phyloP scores from a whole-genome alignment of 1,139 yeast genomes.

The Protomyces inundatus region DNA sequence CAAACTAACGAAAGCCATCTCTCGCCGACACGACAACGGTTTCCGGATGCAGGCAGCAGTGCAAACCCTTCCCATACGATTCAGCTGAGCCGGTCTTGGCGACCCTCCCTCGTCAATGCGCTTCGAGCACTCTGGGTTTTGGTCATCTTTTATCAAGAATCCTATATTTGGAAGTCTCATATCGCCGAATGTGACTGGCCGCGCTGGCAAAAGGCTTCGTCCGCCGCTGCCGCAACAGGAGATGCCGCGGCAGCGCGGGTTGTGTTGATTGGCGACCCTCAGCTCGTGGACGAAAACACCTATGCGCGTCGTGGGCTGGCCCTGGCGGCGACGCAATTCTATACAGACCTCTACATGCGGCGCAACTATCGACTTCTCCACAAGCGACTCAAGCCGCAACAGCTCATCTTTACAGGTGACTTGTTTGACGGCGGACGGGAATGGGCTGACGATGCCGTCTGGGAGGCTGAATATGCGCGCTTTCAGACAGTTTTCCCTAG shows the following conservation, averaged over 20 bases:
- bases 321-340: constrained; percentile 38
- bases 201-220: constrained; percentile 7
- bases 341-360: constrained; percentile 71
- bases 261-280: constrained; percentile 85
- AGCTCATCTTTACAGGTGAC: constrained; percentile 79
- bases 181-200: constrained; percentile 9
- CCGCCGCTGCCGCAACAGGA: constrained; percentile 37
- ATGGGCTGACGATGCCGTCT: constrained; percentile 59
- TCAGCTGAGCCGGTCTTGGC: neutral
- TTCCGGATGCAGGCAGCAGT: no score
- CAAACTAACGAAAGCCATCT: no score
- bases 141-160: constrained; percentile 9
- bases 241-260: constrained; percentile 45
- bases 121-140: constrained; percentile 6
- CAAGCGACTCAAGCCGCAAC: constrained; percentile 60
- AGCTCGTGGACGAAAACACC: constrained; percentile 73
- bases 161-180: constrained; percentile 9
- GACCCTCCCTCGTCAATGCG: neutral
- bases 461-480: constrained; percentile 69
- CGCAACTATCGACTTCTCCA: constrained; percentile 68
- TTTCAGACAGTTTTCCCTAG: constrained; percentile 58
- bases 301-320: constrained; percentile 44
- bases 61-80: neutral
- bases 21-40: no score
- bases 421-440: constrained; percentile 92